Conservation (phyloP, 1,284 basidiomycete species). For the Ceratobasidium sp. region DNA sequence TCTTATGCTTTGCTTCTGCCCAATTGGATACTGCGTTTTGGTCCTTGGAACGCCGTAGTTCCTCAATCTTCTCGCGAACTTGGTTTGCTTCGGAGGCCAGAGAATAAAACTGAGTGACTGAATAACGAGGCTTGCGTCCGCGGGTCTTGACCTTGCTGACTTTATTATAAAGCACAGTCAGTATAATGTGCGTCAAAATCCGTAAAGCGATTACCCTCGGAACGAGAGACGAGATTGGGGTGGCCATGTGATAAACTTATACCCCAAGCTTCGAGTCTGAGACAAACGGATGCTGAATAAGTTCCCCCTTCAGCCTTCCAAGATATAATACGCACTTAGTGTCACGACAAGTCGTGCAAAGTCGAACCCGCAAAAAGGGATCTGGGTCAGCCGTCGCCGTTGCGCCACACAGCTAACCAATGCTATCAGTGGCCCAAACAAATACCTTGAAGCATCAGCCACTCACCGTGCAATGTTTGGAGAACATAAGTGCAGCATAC, state of each 20-base stretch:
- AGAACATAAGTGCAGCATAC: constrained; percentile 28
- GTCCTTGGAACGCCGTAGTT: not conserved
- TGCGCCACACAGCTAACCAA: constrained; percentile 15
- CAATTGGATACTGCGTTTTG: not conserved
- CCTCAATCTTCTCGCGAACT: not conserved
- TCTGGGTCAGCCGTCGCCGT: not conserved
- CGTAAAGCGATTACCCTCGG: no score
- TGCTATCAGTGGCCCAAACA: not conserved
- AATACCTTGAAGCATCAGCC: not conserved
- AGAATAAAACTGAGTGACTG: not conserved
- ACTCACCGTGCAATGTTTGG: constrained; percentile 31
- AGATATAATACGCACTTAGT: not conserved
- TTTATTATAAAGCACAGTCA: no score
- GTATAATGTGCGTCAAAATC: no score
- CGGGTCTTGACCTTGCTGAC: no score
- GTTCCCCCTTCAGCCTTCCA: not conserved
- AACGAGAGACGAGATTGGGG: no score
- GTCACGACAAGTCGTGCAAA: constrained; percentile 10
- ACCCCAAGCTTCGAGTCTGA: no score
- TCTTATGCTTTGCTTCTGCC: not conserved
- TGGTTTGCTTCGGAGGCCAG: not conserved
- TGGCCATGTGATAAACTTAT: no score
- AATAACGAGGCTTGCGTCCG: no score
- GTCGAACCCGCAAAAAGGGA: not conserved
- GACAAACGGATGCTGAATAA: not conserved